Evolutionary conservation across 2,329 filamentous ascomycete species (phyloP).

Genomic region (Cytospora piceicola): DNA sequence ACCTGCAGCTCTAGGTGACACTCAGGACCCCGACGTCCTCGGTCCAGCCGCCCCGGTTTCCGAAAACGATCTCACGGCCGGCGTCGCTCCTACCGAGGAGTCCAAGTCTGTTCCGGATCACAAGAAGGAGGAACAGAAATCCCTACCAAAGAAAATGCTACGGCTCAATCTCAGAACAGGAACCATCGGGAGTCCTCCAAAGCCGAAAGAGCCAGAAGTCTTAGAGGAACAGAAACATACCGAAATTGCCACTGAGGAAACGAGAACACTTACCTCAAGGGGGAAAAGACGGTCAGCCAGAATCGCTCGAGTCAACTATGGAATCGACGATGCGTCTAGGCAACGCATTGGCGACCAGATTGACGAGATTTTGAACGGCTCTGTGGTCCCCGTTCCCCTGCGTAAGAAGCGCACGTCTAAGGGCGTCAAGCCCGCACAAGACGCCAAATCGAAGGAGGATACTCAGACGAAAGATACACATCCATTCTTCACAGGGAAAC

Average conservation of each 20-base stretch:
- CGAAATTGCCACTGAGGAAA: slow-evolving; percentile 27
- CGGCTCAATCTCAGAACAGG: slow-evolving; percentile 63
- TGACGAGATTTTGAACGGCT: slow-evolving; percentile 58
- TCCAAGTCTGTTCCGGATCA: background rate
- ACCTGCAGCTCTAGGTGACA: slow-evolving; percentile 10
- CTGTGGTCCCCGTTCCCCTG: slow-evolving; percentile 14
- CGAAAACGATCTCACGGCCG: background rate
- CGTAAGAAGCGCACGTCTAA: slow-evolving; percentile 32
- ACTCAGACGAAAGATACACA: slow-evolving; percentile 46
- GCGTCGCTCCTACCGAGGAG: background rate
- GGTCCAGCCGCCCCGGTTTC: background rate
- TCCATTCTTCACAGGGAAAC: slow-evolving; percentile 70
- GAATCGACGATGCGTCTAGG: slow-evolving; percentile 49
- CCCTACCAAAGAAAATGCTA: slow-evolving; percentile 52
- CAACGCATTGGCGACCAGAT: slow-evolving; percentile 62
- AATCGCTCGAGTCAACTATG: slow-evolving; percentile 65
- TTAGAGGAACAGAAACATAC: slow-evolving; percentile 27
- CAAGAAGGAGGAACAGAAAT: background rate
- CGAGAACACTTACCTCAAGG: slow-evolving; percentile 36
- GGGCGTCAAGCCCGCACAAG: slow-evolving; percentile 36
- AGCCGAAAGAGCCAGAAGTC: slow-evolving; percentile 48
- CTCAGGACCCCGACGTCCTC: background rate
- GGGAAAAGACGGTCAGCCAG: slow-evolving; percentile 44
- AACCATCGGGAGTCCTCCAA: slow-evolving; percentile 65
- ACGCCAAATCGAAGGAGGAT: slow-evolving; percentile 36